Percentiles rank a stretch among this genome's conserved stretches.
phyloP scores from a whole-genome alignment of 1,284 basidiomycete genomes.

The Pseudozyma tsukubaensis region DNA sequence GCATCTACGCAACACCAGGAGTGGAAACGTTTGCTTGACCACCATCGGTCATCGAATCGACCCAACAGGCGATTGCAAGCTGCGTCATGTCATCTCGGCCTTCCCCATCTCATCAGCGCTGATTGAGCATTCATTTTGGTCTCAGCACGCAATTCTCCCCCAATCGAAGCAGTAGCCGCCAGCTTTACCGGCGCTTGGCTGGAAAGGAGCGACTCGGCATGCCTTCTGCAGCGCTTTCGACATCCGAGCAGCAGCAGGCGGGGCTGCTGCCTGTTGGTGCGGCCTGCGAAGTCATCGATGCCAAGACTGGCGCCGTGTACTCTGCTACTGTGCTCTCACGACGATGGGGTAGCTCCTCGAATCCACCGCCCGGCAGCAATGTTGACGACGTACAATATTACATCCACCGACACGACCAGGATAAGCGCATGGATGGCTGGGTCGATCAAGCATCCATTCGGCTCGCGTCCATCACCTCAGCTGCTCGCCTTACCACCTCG shows the following conservation, averaged over 20 bases:
- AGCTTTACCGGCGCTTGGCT: not conserved
- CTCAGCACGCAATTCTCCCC: not conserved
- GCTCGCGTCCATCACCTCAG: not conserved
- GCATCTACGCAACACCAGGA: too few relatives aligned
- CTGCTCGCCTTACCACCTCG: not conserved
- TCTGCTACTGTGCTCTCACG: slow-evolving; percentile 29
- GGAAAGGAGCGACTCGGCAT: slow-evolving; percentile 10
- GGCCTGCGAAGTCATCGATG: slow-evolving; percentile 31
- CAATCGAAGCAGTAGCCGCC: not conserved
- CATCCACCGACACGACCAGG: slow-evolving; percentile 42
- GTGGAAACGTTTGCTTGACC: too few relatives aligned
- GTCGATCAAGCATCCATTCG: slow-evolving; percentile 27
- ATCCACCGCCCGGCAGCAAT: slow-evolving; percentile 14
- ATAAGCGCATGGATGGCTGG: slow-evolving; percentile 51
- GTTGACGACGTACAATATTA: slow-evolving; percentile 37
- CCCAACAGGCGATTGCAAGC: too few relatives aligned
- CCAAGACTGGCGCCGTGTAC: slow-evolving; percentile 8
- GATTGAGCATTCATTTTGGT: too few relatives aligned
- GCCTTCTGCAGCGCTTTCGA: slow-evolving; percentile 9
- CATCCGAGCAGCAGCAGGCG: slow-evolving; percentile 13
- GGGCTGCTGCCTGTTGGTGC: slow-evolving; percentile 29
- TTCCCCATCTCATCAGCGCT: too few relatives aligned
- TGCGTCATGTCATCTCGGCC: too few relatives aligned
- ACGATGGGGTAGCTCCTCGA: slow-evolving; percentile 32
- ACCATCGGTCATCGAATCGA: too few relatives aligned